Base-by-base conservation (phyloP, 1,139 yeast genomes). In the Yamadazyma diospyri region DNA sequence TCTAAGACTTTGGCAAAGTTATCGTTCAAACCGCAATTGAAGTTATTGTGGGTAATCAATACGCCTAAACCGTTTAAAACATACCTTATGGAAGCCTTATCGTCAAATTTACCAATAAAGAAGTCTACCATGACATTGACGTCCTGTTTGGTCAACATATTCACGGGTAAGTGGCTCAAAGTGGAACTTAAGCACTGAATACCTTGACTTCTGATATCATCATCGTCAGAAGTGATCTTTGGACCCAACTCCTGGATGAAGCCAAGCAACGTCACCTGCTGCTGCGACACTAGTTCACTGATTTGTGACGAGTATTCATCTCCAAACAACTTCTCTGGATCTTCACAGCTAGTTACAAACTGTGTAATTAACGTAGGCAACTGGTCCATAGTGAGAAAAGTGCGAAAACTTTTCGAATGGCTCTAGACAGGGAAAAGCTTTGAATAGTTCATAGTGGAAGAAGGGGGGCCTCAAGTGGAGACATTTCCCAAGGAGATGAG, bases 211-310 rank as follows among this genome's bases (percentile, higher is more conserved):
- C 94, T 58, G 12, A 75, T 58, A 2, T 60, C 47, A 27, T 72
- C 78, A 34, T 78, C 79, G 5, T 81, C 87, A 8, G 88, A 78
- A 1, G 92, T 82, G 32, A 89, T 62, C 36, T 75, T 71, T 14
- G 59, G 51, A 1, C 74, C 74, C 30, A 68, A 47, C 13, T 45
- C 36, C 38, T 63, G 68, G 23, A 68, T 59, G 40, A 67, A 63
- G 33, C 52, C 54, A 20, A 68, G 56, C 23, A 68, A 53, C 14
- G 23, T 30, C 11, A 26, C 12, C 10, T 30, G 13, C 20, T 16
- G 14, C 2, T 15, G 8, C 4, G 22, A 3, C 4, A 31, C 21
- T 5, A 25, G 22, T 3, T 16, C 10, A 22, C 25, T 19, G 6
- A 31, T 20, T 16, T 31, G 14, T 1, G 26, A 15, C 11, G 34